Percentiles rank a stretch among this genome's conserved stretches.
These are phyloP conservation scores for Candida sp. DNA, from an alignment of 1,139 yeast genomes.

Conservation along the genomic window DNA sequence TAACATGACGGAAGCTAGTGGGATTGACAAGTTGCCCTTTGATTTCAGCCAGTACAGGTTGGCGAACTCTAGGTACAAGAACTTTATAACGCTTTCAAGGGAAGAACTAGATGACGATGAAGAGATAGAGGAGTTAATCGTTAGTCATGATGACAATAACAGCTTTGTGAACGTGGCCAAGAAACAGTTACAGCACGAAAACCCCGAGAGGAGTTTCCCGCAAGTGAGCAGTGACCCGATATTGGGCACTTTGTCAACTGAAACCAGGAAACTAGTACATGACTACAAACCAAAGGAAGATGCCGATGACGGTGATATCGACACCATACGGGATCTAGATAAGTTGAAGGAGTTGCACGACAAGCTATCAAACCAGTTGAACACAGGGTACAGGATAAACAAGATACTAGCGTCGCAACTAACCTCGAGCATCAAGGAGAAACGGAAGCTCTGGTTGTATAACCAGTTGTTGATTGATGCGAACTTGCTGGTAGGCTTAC, in stretches of 20 bases:
- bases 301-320: slow-evolving; percentile 17
- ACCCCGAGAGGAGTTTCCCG: slow-evolving; percentile 7
- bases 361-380: slow-evolving; percentile 21
- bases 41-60: slow-evolving; percentile 38
- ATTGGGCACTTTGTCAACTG: slow-evolving; percentile 10
- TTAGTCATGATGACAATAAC: slow-evolving; percentile 14
- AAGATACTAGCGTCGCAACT: slow-evolving; percentile 48
- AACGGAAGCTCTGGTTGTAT: slow-evolving; percentile 53
- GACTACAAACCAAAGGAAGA: slow-evolving; percentile 7
- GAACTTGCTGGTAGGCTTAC: slow-evolving; percentile 43
- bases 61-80: slow-evolving; percentile 36
- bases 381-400: slow-evolving; percentile 56
- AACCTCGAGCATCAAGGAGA: slow-evolving; percentile 34
- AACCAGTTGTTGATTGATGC: slow-evolving; percentile 65
- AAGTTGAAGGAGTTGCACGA: slow-evolving; percentile 24
- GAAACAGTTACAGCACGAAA: slow-evolving; percentile 15
- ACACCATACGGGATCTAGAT: slow-evolving; percentile 19
- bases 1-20: slow-evolving; percentile 8
- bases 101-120: slow-evolving; percentile 9
- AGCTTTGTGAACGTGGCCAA: slow-evolving; percentile 11
- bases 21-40: slow-evolving; percentile 32
- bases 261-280: slow-evolving; percentile 8
- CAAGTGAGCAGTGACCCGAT: slow-evolving; percentile 10
- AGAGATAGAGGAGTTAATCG: slow-evolving; percentile 14
- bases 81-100: slow-evolving; percentile 16